phyloP scores from a whole-genome alignment of 345 rosid genomes.

The Citrus sp. region DNA sequence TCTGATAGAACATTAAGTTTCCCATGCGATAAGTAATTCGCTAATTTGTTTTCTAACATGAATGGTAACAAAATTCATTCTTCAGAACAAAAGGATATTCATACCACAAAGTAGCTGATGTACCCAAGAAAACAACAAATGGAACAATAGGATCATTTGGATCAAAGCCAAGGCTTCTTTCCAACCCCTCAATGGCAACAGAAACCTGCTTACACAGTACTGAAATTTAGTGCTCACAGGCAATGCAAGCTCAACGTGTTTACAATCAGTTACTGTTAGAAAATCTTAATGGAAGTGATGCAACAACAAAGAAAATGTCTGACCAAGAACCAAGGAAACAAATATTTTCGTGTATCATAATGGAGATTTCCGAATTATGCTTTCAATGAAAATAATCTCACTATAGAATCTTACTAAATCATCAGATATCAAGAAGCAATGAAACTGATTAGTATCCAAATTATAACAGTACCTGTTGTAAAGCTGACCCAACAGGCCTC shows the following conservation, averaged over 20 bases:
- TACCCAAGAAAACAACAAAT: slow-evolving; percentile 59
- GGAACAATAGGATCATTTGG: slow-evolving; percentile 85
- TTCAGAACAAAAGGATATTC: slow-evolving; percentile 38
- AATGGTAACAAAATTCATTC: neutral
- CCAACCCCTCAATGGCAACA: slow-evolving; percentile 56
- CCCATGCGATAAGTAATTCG: slow-evolving; percentile 18
- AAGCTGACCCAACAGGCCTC: slow-evolving; percentile 59
- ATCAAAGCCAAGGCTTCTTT: slow-evolving; percentile 70
- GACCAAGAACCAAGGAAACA: neutral
- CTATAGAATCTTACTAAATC: neutral
- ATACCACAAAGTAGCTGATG: slow-evolving; percentile 79
- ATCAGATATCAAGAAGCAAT: neutral
- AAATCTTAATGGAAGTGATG: slow-evolving; percentile 4
- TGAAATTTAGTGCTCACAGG: slow-evolving; percentile 5
- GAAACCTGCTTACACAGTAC: slow-evolving; percentile 36
- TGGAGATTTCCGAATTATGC: neutral
- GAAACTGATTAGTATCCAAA: slow-evolving; percentile 16
- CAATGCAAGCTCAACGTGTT: slow-evolving; percentile 4
- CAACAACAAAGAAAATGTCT: slow-evolving; percentile 4
- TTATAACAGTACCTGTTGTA: slow-evolving; percentile 57
- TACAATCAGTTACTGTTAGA: neutral
- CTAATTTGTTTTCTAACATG: slow-evolving; percentile 5
- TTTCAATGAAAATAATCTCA: neutral
- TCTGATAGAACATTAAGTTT: slow-evolving; percentile 70
- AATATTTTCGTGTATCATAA: neutral